Base-by-base conservation (phyloP, 2,329 filamentous ascomycete genomes). In the Aspergillus oerlinghausenensis region DNA sequence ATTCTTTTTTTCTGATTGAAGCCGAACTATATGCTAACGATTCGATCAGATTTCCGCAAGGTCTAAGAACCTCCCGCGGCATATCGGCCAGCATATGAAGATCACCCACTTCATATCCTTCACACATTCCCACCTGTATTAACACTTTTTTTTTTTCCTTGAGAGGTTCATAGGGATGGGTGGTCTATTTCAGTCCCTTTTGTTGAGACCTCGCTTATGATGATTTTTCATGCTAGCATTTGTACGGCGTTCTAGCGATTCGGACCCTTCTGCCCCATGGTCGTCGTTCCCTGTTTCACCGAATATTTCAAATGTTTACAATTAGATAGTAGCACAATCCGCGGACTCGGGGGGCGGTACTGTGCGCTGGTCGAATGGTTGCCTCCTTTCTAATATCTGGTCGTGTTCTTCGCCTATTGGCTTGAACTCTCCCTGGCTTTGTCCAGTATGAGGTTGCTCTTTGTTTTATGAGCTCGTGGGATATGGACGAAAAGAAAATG, bases 21-120 rank as follows among this genome's bases (percentile, higher is more conserved):
- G 17, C 23, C 29, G 45, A 23, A 53, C 52, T 64, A 54, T 63
- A 57, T 60, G 65, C 65, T 70, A 62, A 69, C 65, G 57, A 57
- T 17, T 42, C 4, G 5, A n/a, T 48, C 65, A 84, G 83, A 86
- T 70, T 86, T 86, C 80, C 81, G 83, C 72, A 86, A 86, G 73
- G 81, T 83, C 55, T 85, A 75, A 79, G 54, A 47, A 51, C 56
- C 50, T 40, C 50, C 50, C 52, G 49, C 28, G 51, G 53, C 49
- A 53, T 54, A 53, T 48, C 50, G 49, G 49, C 51, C 50, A 26
- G 45, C 38, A 55, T 59, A 56, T 56, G 59, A 59, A 58, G 65
- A 61, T 66, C 55, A 61, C 48, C n/a, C 51, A 47, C 40, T n/a
- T 60, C 55, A 49, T 55, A 55, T 49, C 47, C 51, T 53, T 60